Evolutionary conservation across 208 protist species (phyloP), one percentile per base, ranked within the genome.

Genomic region (Crithidia mellificae): DNA sequence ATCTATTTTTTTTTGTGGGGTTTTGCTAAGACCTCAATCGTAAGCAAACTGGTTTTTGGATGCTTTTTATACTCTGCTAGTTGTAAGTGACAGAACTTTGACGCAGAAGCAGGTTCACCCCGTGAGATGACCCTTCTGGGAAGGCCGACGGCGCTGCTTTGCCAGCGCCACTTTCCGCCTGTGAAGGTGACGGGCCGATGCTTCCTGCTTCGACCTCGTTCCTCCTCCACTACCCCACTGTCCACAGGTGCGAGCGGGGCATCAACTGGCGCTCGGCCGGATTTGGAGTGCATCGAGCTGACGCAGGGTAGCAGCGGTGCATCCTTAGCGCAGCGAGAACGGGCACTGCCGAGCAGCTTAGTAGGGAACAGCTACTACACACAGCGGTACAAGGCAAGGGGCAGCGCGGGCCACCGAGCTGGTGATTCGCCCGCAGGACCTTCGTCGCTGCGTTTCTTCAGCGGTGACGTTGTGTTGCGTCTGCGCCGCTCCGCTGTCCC

Each of bases 321-420:
- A 7, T 2, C 39, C 17, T 27, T 53, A n/a, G 12, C 39, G 14
- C 20, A 36, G 17, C 50, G 46, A 14, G 20, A 57, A 25, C 57
- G 36, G 34, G 2, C 41, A 3, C 44, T 72, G 32, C 88, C 88
- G 12, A 20, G 77, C 2, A 86, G 64, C 65, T 68, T 94, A 20
- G 34, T 81, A 0, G 88, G 88, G 7, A 94, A 91, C 66, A 68
- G 69, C 29, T 94, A 94, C 75, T 94, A 94, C 59, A 75, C 86
- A 27, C 51, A 72, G 43, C 83, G 88, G 4, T 93, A 85, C 61
- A 62, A 41, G n/a, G 36, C 38, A 11, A 49, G 46, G 6, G n/a
- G 22, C 34, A 53, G 5, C 59, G 36, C 24, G 4, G 17, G 20
- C 30, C 54, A 27, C 12, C 30, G 53, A 20, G 19, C 36, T 24